Conservation (phyloP, 441 rosid genomes). For the Arabidopsis hybrid region DNA sequence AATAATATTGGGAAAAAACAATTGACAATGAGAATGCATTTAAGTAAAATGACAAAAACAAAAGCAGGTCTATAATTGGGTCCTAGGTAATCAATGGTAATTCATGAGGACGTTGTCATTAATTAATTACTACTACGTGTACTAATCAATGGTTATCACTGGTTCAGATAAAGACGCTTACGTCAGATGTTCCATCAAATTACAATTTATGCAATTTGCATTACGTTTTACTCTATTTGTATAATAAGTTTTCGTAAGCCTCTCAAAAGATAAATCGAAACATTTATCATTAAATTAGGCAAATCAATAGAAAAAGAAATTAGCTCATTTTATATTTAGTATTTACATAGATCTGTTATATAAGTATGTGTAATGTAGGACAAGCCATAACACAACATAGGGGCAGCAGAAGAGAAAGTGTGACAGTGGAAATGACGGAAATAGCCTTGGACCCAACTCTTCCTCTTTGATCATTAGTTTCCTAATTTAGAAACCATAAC, state of each 20-base stretch:
- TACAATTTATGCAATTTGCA: neutral
- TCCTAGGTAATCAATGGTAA: conserved; percentile 16
- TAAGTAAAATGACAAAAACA: conserved; percentile 5
- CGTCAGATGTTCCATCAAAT: conserved; percentile 16
- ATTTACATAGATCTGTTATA: neutral
- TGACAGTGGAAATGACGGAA: conserved; percentile 12
- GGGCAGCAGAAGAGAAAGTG: conserved; percentile 4
- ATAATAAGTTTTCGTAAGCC: conserved; percentile 14
- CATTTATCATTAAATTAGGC: neutral
- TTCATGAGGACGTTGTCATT: conserved; percentile 18
- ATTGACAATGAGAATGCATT: conserved; percentile 16
- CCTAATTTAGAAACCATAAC: conserved; percentile 43
- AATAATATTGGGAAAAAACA: conserved; percentile 1
- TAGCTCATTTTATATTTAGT: neutral
- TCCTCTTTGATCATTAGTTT: conserved; percentile 38
- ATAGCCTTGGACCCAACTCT: conserved; percentile 36
- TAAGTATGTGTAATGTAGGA: conserved; percentile 10
- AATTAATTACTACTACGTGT: neutral
- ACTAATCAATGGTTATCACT: conserved; percentile 10
- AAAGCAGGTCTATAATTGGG: neutral
- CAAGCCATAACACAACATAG: neutral
- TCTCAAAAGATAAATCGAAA: conserved; percentile 10
- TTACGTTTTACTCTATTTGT: conserved; percentile 25
- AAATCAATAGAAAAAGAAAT: conserved; percentile 2
- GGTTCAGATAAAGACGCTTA: conserved; percentile 14